Percentiles rank a stretch among this genome's conserved stretches.
phyloP scores from a whole-genome alignment of 1,284 basidiomycete species.

The Pseudozyma flocculosa region DNA sequence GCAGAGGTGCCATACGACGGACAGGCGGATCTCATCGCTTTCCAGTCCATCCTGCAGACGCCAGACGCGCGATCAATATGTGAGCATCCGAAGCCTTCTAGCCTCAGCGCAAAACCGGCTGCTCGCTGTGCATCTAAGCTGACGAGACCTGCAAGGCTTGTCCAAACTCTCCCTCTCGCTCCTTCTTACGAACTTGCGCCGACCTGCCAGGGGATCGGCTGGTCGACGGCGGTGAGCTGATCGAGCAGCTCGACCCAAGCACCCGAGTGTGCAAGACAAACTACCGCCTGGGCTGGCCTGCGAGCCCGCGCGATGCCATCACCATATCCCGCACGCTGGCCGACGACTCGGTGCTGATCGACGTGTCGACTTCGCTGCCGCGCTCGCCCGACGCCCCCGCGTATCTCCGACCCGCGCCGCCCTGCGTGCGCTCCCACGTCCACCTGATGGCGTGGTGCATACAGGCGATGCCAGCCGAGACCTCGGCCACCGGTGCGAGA shows the following conservation, averaged over 20 bases:
- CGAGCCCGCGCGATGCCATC: slow-evolving; percentile 64
- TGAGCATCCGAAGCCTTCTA: slow-evolving; percentile 37
- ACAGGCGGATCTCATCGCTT: slow-evolving; percentile 71
- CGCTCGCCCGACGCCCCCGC: slow-evolving; percentile 87
- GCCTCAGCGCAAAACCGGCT: too few species aligned
- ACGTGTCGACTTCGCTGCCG: slow-evolving; percentile 92
- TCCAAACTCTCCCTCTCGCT: too few species aligned
- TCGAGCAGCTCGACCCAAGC: slow-evolving; percentile 82
- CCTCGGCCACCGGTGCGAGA: slow-evolving; percentile 36
- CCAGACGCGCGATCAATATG: slow-evolving; percentile 80
- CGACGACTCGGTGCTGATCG: slow-evolving; percentile 69
- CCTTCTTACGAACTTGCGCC: too few species aligned
- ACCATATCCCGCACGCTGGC: slow-evolving; percentile 30
- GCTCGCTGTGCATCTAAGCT: too few species aligned
- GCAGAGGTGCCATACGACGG: slow-evolving; percentile 72
- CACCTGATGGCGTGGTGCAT: slow-evolving; percentile 89
- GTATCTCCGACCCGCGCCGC: slow-evolving; percentile 88
- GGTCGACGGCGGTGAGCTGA: slow-evolving; percentile 76
- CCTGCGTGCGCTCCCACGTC: slow-evolving; percentile 88
- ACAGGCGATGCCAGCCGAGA: slow-evolving; percentile 65
- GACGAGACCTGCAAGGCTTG: too few species aligned
- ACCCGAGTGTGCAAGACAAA: slow-evolving; percentile 85
- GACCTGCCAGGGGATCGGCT: slow-evolving; percentile 87
- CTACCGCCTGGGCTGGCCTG: slow-evolving; percentile 92
- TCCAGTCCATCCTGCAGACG: slow-evolving; percentile 78